These are phyloP conservation scores for Chytridium lagenaria DNA, from an alignment of 371 early-diverging fungal genomes.

Conservation along the genomic window DNA sequence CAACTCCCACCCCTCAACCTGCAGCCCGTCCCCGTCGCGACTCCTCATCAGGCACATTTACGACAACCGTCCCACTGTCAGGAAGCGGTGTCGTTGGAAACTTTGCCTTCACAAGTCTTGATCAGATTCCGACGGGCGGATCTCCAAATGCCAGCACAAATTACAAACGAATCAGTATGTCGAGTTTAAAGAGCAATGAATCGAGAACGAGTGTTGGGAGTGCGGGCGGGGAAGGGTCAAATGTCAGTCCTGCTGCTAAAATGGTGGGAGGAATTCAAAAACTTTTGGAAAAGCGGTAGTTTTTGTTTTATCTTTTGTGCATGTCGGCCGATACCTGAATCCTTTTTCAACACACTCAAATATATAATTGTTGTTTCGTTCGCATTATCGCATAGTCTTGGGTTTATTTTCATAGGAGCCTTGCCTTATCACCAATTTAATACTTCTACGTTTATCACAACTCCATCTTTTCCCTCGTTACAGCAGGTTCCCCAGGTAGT, in stretches of 20 bases:
- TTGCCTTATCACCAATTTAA: no score
- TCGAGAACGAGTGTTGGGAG: slow-evolving; percentile 6
- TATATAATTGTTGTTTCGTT: no score
- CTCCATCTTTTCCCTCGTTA: not conserved
- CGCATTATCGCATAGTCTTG: no score
- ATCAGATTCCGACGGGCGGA: not conserved
- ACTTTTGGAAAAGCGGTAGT: slow-evolving; percentile 3
- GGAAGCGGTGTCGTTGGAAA: not conserved
- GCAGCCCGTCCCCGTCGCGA: slow-evolving; percentile 16
- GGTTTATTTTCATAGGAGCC: no score
- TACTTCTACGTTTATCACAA: no score
- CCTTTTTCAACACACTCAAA: no score
- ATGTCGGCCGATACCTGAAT: no score
- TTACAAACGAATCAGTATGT: slow-evolving; percentile 10
- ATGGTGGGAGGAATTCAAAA: not conserved
- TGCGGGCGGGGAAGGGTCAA: not conserved
- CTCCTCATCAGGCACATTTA: not conserved
- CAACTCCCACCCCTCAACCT: no score
- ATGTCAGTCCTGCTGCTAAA: not conserved
- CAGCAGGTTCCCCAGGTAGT: not conserved
- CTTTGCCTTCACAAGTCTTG: not conserved
- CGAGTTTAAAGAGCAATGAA: slow-evolving; percentile 18
- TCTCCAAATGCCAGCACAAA: not conserved
- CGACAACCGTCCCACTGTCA: not conserved
- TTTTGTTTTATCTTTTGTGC: not conserved